Evolutionary conservation across 108 stramenopile species (phyloP), one percentile per base, ranked within the genome.

Genomic region (Cylindrotheca fusiformis): DNA sequence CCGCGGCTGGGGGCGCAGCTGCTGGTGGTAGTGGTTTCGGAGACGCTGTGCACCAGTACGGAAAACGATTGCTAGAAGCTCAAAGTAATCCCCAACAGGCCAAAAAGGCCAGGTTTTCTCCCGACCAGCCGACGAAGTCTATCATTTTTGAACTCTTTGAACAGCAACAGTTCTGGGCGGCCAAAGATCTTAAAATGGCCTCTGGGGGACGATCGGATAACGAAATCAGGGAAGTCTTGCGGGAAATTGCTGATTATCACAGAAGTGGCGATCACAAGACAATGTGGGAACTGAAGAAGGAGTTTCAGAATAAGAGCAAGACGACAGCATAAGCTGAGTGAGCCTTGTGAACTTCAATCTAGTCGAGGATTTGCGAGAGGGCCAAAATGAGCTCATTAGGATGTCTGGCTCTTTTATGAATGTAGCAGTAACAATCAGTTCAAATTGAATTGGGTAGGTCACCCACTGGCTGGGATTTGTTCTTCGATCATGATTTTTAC

Each of bases 181-280:
- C 85, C 31, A 90, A 90, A 57, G 88, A 93, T 59, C 64, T 91
- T 0, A 75, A 71, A 55, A 60, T 65, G 5, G 82, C 78, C 0
- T 63, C 65, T 25, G 75, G 81, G 26, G 79, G 82, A 26, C 60
- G 83, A 22, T 69, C 81, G 1, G 91, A 93, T 54, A 72, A 79
- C 2, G 91, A 93, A 62, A 79, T 88, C 47, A 73, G 88, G 47
- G n/a, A n/a, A n/a, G 74, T 84, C 1, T 41, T 93, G 49, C 51
- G 70, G 50, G 88, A 93, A 30, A 87, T 93, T 64, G 86, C 77
- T 4, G 82, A 85, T 12, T 93, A 85, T 74, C 87, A 88, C 69
- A 75, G 85, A 32, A 78, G 68, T 21, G 92, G 92, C 8, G 92
- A 90, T 72, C 73, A 86, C 59, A 93, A 90, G 76, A 86, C 80